phyloP scores from a whole-genome alignment of 768 basidiomycete species.

The Melanogaster broomeanus region DNA sequence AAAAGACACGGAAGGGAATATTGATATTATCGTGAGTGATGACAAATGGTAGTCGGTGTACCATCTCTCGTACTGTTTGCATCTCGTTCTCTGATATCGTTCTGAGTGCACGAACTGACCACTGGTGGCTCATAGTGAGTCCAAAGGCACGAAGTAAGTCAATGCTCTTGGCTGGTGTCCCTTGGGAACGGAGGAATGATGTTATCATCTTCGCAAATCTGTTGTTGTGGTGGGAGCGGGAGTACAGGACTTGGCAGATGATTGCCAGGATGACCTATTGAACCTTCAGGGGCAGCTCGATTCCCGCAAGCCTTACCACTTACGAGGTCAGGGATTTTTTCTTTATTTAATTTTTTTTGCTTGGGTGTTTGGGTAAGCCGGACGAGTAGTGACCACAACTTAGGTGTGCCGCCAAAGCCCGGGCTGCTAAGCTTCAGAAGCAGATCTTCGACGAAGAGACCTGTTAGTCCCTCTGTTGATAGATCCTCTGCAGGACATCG shows the following conservation, averaged over 20 bases:
- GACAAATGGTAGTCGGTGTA: constrained; percentile 31
- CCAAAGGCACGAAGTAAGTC: constrained; percentile 39
- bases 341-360: not conserved
- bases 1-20: constrained; percentile 36
- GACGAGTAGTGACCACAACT: not conserved
- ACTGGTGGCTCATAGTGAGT: constrained; percentile 43
- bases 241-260: constrained; percentile 30
- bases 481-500: constrained; percentile 2
- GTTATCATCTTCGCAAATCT: constrained; percentile 33
- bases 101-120: constrained; percentile 19
- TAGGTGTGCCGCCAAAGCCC: constrained; percentile 5
- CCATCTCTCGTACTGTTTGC: not conserved
- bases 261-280: constrained; percentile 25
- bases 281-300: not conserved
- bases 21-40: constrained; percentile 41
- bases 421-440: constrained; percentile 1
- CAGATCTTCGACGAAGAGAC: constrained; percentile 1
- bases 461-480: not conserved
- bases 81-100: constrained; percentile 5
- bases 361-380: not conserved
- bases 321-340: not conserved
- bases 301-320: not conserved
- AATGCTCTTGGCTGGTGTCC: constrained; percentile 38
- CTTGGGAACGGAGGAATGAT: constrained; percentile 39
- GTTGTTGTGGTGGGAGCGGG: constrained; percentile 24